phyloP scores from a whole-genome alignment of 176 grass and related monocot genomes.

The Thinopyrum elongatum region DNA sequence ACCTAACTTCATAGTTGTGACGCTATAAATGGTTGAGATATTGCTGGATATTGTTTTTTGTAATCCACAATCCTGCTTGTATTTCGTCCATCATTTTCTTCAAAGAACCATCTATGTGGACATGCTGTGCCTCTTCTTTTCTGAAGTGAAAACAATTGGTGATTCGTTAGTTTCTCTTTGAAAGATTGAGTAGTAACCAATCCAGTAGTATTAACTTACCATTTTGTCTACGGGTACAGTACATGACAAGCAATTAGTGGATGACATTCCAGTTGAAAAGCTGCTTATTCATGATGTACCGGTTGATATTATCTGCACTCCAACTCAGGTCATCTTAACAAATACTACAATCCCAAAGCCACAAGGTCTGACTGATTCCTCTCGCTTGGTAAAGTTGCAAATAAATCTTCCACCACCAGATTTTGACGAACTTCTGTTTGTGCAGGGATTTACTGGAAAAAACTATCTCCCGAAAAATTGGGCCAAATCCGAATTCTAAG shows the following conservation, averaged over 20 bases:
- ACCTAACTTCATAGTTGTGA: background rate
- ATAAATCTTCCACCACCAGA: background rate
- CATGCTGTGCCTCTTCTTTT: background rate
- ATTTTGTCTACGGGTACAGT: conserved; percentile 44
- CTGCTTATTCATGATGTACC: conserved; percentile 93
- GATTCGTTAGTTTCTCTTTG: background rate
- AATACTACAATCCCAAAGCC: conserved; percentile 82
- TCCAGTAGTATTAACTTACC: background rate
- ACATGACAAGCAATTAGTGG: conserved; percentile 92
- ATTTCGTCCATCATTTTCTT: background rate
- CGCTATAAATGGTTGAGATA: background rate
- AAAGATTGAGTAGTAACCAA: background rate
- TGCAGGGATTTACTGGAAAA: conserved; percentile 94
- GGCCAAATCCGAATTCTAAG: conserved; percentile 80
- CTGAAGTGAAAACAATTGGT: conserved; percentile 8
- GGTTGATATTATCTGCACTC: conserved; percentile 90
- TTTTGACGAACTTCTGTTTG: conserved; percentile 6
- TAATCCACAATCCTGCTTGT: background rate
- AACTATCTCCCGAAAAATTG: conserved; percentile 85
- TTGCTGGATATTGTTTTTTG: background rate
- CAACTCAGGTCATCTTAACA: conserved; percentile 86
- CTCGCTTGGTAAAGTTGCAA: background rate
- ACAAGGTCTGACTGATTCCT: conserved; percentile 54
- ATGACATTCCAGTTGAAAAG: conserved; percentile 88
- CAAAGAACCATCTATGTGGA: background rate